phyloP scores from a whole-genome alignment of 2,329 filamentous ascomycete species.

The Davidsoniella eucalypti region DNA sequence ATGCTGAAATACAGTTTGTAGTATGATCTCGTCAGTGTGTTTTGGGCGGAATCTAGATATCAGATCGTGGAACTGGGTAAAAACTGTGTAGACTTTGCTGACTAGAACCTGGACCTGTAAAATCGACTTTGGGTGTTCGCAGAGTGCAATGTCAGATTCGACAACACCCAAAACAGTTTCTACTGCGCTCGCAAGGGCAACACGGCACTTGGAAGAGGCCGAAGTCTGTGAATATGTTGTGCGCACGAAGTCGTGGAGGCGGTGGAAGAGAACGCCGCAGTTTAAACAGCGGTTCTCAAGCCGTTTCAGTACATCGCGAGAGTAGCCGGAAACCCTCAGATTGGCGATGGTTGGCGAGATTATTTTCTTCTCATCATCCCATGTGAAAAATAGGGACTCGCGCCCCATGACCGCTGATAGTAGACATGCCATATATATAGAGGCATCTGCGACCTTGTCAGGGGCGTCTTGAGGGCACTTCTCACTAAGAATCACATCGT shows the following conservation, averaged over 20 bases:
- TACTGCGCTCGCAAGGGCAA: slow-evolving; percentile 35
- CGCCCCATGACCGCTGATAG: slow-evolving; percentile 52
- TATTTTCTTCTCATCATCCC: slow-evolving; percentile 31
- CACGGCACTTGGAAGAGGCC: slow-evolving; percentile 26
- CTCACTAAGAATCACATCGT: slow-evolving; percentile 43
- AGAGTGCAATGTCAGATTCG: slow-evolving; percentile 32
- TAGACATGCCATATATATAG: slow-evolving; percentile 38
- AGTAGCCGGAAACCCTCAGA: slow-evolving; percentile 40
- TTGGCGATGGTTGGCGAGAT: slow-evolving; percentile 34
- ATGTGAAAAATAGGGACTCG: slow-evolving; percentile 54
- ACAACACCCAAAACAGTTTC: slow-evolving; percentile 32
- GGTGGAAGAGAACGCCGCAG: slow-evolving; percentile 30
- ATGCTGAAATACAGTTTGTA: slow-evolving; percentile 45
- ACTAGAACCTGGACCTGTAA: slow-evolving; percentile 36
- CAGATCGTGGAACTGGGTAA: slow-evolving; percentile 35
- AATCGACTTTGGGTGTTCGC: slow-evolving; percentile 28
- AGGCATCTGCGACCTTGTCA: slow-evolving; percentile 26
- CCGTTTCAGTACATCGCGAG: slow-evolving; percentile 30
- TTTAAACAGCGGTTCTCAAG: slow-evolving; percentile 30
- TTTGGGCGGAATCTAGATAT: slow-evolving; percentile 29
- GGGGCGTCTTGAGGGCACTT: slow-evolving; percentile 23
- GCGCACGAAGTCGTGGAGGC: slow-evolving; percentile 31
- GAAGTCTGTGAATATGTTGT: slow-evolving; percentile 27
- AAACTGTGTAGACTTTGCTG: slow-evolving; percentile 28
- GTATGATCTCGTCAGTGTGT: slow-evolving; percentile 40